A percentile compares a stretch with the other conserved stretches of the same genome.
phyloP scores from a whole-genome alignment of 176 grass and related monocot genomes.

The Musa troglodytarum region DNA sequence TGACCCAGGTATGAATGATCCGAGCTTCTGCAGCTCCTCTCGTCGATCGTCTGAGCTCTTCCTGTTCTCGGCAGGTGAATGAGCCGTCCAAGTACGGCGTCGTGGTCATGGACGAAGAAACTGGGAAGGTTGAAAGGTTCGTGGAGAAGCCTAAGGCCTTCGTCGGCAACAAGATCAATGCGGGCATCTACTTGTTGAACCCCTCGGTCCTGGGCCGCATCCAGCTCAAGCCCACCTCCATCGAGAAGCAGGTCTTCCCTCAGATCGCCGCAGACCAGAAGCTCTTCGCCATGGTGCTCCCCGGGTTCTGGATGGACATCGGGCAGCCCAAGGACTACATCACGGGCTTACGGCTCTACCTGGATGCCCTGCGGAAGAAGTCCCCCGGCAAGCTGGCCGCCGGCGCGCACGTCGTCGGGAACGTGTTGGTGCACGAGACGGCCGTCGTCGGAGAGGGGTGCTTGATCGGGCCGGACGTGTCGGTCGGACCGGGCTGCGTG shows the following conservation, averaged over 20 bases:
- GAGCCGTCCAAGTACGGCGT: constrained; percentile 1
- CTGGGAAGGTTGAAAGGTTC: neutral
- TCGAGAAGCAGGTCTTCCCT: neutral
- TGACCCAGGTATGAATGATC: neutral
- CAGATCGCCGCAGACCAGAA: neutral
- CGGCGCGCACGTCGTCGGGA: neutral
- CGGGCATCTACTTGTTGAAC: neutral
- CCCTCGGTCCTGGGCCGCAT: neutral
- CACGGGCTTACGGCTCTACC: neutral
- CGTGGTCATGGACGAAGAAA: neutral
- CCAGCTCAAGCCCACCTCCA: neutral
- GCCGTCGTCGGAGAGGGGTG: neutral
- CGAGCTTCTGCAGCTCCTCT: neutral
- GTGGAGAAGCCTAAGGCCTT: neutral
- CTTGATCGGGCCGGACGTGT: neutral
- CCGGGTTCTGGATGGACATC: constrained; percentile 3
- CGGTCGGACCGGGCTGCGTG: neutral
- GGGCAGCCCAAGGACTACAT: neutral
- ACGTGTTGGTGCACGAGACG: neutral
- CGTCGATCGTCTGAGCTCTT: too few relatives aligned
- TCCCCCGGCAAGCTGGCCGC: neutral
- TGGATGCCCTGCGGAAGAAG: neutral
- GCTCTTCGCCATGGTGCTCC: constrained; percentile 2
- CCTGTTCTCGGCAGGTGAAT: neutral
- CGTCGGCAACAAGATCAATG: neutral